phyloP scores from a whole-genome alignment of 2,329 filamentous ascomycete genomes.

The Pseudocercospora ulei region DNA sequence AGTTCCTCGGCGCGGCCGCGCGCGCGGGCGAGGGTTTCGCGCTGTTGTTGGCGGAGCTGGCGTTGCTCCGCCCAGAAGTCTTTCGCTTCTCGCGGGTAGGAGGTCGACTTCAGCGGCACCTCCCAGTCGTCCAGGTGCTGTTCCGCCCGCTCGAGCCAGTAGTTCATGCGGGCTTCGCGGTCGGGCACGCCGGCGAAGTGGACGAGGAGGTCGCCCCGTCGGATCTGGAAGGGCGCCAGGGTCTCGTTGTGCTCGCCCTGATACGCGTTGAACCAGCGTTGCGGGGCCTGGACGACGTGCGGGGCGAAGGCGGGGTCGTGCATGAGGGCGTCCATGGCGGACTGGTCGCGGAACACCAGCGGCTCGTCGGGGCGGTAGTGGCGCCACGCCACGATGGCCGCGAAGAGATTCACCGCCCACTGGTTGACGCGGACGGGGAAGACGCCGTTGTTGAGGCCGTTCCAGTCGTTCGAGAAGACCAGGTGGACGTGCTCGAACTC shows the following conservation, averaged over 20 bases:
- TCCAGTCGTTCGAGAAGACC: conserved; percentile 36
- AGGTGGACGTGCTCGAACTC: conserved; percentile 35
- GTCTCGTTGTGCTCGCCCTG: conserved; percentile 36
- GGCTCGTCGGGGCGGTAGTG: conserved; percentile 35
- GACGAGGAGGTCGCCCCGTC: conserved; percentile 39
- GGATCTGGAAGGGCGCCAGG: conserved; percentile 33
- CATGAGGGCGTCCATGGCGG: conserved; percentile 37
- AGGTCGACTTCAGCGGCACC: conserved; percentile 34
- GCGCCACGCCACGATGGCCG: conserved; percentile 35
- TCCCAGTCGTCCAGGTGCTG: conserved; percentile 36
- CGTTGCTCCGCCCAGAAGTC: conserved; percentile 34
- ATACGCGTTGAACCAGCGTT: conserved; percentile 42
- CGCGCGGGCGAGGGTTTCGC: conserved; percentile 20
- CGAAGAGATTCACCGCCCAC: conserved; percentile 38
- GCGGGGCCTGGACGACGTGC: conserved; percentile 34
- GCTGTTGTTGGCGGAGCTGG: conserved; percentile 23
- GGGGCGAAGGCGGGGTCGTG: conserved; percentile 31
- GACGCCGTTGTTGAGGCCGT: conserved; percentile 40
- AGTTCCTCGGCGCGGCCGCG: conserved; percentile 25
- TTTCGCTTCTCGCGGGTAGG: conserved; percentile 33
- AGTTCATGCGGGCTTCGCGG: conserved; percentile 33
- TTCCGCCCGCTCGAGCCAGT: conserved; percentile 36
- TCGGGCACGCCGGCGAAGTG: conserved; percentile 37
- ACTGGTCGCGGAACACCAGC: conserved; percentile 37
- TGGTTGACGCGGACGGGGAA: conserved; percentile 37